Base-by-base conservation (phyloP, 441 rosid genomes). In the Brassica hybrid region DNA sequence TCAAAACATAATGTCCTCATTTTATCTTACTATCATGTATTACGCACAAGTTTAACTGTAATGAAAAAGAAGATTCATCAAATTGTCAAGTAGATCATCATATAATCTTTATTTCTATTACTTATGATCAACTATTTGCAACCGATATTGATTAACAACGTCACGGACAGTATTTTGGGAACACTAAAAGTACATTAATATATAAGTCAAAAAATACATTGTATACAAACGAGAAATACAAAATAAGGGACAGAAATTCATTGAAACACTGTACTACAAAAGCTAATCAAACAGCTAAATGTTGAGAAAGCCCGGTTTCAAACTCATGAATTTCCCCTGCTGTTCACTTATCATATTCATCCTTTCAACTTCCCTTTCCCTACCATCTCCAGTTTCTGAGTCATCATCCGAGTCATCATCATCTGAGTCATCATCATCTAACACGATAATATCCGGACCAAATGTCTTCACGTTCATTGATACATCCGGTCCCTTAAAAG, bases 251-350 rank as follows among this genome's bases (percentile, higher is more conserved):
- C 7, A 50, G 21, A 69, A 6, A 30, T 50, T 2, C 71, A 48
- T 4, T 63, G 13, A 11, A 50, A 38, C 57, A 23, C 13, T 65
- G 10, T 38, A 56, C 65, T 11, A 3, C 32, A 66, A 57, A 57
- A 67, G 34, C 78, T 74, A 58, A 73, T 87, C 85, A 69, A 86
- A 91, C 11, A 88, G 88, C 81, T 90, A 84, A 65, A 87, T 23
- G 70, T 81, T 78, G 77, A 82, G 2, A 52, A 84, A 75, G 10
- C 85, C 83, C 2, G 57, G 41, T 62, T 27, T 80, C 61, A 17
- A 69, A 65, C 60, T 84, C 88, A 63, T 65, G 21, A 10, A 85
- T 59, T 69, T 72, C 82, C 65, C 77, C 52, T 6, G 34, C 75
- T 54, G 68, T 71, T 65, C 50, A 65, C 23, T 54, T 76, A 90